phyloP scores from a whole-genome alignment of 2,329 filamentous ascomycete species.

The Stromatinia cepivora region DNA sequence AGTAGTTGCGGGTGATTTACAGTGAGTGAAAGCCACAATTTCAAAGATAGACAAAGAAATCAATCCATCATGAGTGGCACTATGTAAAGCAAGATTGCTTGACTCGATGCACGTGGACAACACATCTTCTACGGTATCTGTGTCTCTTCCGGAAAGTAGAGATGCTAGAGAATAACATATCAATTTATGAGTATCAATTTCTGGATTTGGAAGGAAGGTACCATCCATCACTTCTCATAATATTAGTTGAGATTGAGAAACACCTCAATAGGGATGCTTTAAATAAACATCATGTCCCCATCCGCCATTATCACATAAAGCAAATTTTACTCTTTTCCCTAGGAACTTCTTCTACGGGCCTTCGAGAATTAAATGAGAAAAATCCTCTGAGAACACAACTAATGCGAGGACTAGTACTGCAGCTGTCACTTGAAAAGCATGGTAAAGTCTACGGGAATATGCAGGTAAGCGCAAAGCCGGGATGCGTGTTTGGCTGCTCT shows the following conservation, averaged over 20 bases:
- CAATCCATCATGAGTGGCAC: constrained; percentile 28
- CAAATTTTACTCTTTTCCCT: constrained; percentile 29
- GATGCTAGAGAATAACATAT: constrained; percentile 5
- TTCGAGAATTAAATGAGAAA: constrained; percentile 46
- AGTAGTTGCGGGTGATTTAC: constrained; percentile 47
- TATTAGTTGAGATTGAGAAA: constrained; percentile 2
- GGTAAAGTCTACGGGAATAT: constrained; percentile 32
- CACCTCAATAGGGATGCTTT: constrained; percentile 5
- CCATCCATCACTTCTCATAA: constrained; percentile 21
- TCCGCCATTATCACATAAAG: constrained; percentile 34
- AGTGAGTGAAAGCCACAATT: constrained; percentile 35
- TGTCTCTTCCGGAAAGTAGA: constrained; percentile 20
- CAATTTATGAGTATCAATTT: constrained; percentile 17
- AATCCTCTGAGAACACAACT: constrained; percentile 37
- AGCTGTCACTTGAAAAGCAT: constrained; percentile 45
- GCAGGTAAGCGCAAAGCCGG: constrained; percentile 37
- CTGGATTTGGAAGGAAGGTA: constrained; percentile 21
- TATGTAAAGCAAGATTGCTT: constrained; percentile 42
- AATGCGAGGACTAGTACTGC: constrained; percentile 42
- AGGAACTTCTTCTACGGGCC: constrained; percentile 41
- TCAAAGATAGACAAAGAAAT: constrained; percentile 50
- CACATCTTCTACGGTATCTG: constrained; percentile 19
- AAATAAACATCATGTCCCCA: constrained; percentile 34
- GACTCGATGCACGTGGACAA: constrained; percentile 58
- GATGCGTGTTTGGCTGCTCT: constrained; percentile 28